These are phyloP conservation scores for Geranium brycei DNA, from an alignment of 345 rosid species.

Conservation along the genomic window DNA sequence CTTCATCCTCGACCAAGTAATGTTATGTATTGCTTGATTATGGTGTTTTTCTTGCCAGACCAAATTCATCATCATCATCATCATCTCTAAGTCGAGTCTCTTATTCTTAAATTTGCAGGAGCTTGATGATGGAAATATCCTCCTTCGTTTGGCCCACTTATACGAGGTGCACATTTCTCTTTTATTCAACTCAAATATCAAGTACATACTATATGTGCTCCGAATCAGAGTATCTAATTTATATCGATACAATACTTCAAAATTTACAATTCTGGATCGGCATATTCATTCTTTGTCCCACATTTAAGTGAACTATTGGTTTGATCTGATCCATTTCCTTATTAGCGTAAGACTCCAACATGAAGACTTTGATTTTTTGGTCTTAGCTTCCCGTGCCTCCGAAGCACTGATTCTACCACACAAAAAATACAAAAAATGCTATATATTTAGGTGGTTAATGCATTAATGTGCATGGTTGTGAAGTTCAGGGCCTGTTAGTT, in stretches of 20 bases:
- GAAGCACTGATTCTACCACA: not conserved
- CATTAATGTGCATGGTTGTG: no score
- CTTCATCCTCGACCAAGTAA: not conserved
- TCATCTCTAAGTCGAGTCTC: not conserved
- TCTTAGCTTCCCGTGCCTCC: not conserved
- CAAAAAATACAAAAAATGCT: no score
- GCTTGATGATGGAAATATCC: conserved; percentile 59
- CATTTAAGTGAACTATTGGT: no score
- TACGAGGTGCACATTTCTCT: conserved; percentile 48
- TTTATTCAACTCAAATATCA: not conserved
- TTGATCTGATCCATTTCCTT: not conserved
- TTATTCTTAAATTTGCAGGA: conserved; percentile 34
- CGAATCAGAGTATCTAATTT: not conserved
- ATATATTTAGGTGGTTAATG: no score
- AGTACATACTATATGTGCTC: no score
- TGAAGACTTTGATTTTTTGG: not conserved
- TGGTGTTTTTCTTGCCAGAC: no score
- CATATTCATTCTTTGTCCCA: no score
- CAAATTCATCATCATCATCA: not conserved
- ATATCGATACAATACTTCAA: not conserved
- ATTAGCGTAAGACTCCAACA: not conserved
- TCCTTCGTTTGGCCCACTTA: conserved; percentile 80
- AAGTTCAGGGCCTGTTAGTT: no score
- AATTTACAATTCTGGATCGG: not conserved
- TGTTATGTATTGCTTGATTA: no score